Evolutionary conservation across 1,139 yeast genomes (phyloP), one percentile per base, ranked within the genome.

Genomic region (Suhomyces coccinellae): DNA sequence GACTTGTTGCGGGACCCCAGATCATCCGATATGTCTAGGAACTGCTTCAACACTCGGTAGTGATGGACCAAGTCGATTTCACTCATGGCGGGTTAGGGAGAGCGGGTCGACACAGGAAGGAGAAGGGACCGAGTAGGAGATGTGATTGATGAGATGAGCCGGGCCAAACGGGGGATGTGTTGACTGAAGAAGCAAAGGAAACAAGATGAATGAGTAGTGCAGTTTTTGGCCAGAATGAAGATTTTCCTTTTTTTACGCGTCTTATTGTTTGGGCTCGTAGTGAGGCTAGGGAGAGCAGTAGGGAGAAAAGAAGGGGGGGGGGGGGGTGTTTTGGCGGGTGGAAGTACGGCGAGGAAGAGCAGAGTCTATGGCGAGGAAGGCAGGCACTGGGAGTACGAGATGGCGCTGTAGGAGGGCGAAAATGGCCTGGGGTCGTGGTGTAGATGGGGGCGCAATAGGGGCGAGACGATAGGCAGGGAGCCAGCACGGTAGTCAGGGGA

Each of bases 21-120:
- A 50, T 79, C 84, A 51, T 73, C 76, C 6, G 82, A 78, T 33
- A 75, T 71, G 46, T 73, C 80, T 30, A 80, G 71, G 54, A 77
- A 80, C 58, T 74, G 79, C 53, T 74, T 75, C 55, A 80, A 69
- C 52, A 73, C 81, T 55, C 65, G 69, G 56, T 77, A 74, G 58
- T 78, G 81, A 52, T 65, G 74, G 42, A 65, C 69, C 55, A 73
- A 64, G 52, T 67, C 73, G 49, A 59, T 62, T 47, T 67, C 75
- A 52, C 64, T 63, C 73, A 46, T 44, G 29, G 17, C 40, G 26
- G 24, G 24, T 6, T 20, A 20, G 24, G 8, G 8, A 20, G 24
- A 20, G 24, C 24, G 24, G 7, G 24, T 5, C 24, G 29, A 26
- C 29, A n/a, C 12, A 12, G 29, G n/a, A 26, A n/a, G n/a, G 29